Base-by-base conservation (phyloP, 2,329 filamentous ascomycete species). In the Fusarium transvaalense region DNA sequence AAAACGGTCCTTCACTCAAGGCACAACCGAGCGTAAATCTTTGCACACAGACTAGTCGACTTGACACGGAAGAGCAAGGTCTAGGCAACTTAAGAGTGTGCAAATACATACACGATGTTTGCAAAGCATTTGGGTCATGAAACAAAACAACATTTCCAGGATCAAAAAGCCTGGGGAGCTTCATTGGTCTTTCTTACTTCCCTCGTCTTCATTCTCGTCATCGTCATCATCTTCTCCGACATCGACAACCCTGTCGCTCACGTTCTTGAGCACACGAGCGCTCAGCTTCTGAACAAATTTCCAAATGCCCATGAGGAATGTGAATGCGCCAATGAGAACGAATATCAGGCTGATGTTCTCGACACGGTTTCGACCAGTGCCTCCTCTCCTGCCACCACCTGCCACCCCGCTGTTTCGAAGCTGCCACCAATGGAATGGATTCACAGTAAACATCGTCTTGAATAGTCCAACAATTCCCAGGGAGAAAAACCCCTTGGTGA, bases 11-110 rank as follows among this genome's bases (percentile, higher is more conserved):
- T 71, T 71, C 63, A 74, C 76, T 79, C 80, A 79, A 77, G 80
- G 81, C 78, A 72, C 73, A 76, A 73, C 72, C 78, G 80, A 80
- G 82, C 78, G 75, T 87, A 81, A 61, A 86, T 97, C 85, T 97
- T 85, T 92, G 94, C 94, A 97, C 91, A 90, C 89, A 92, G 94
- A 97, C 94, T 96, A 90, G 94, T 96, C 90, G 91, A 89, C 92
- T 94, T 88, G 88, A 89, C 90, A 95, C 87, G 87, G 91, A 86
- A 82, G 83, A 87, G 85, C 77, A 84, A 79, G 82, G 82, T 89
- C 87, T 87, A 94, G 93, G 88, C 92, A 97, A 96, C 94, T 97
- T 92, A 97, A 97, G 91, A 92, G 92, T 91, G 92, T 95, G 93
- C 93, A 92, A 78, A 79, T 67, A 60, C 61, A 61, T 56, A 25